Evolutionary conservation across 139 green algal genomes (phyloP), one percentile per base, ranked within the genome.

Genomic region (Chlamydomonas sphaeroides): DNA sequence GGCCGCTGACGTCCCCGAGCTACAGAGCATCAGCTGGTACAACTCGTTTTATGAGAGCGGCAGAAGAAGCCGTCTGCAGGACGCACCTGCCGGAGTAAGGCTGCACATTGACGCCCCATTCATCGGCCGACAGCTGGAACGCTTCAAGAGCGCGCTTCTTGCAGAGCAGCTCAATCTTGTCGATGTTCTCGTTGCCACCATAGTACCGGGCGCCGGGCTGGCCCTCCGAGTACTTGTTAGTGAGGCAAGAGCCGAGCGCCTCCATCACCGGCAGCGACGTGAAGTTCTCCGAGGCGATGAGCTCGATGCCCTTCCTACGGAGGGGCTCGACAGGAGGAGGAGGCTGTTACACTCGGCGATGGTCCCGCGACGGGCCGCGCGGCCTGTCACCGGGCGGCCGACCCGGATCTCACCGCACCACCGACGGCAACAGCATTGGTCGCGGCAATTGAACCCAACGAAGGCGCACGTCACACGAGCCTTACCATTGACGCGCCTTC

Each of bases 241-340:
- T 99, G 39, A 99, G 86, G 87, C 91, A 95, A n/a, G 93, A 98
- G 32, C 97, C 97, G 66, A 99, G 90, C 15, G 91, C 95, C 88
- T 99, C 96, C 91, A 99, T 96, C 26, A 99, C 97, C 0, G 95
- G 93, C 69, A 78, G 63, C 17, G 91, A 97, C 0, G 97, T 99
- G 88, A 99, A 99, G 87, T 99, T 99, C 85, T 99, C 97, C 5
- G 90, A 96, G 3, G 97, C 97, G 79, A 99, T 99, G 26, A 99
- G 94, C 93, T 99, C 97, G 65, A 99, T 98, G 42, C 97, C 97
- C 62, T 90, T 93, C 93, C 94, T 98, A 92, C 45, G 45, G 14
- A 53, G 45, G 11, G 45, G 45, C 45, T 10, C 11, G 45, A 14
- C 45, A 53, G 45, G 10, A 14, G 45, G 11, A 53, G 11, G 45